Base-by-base conservation (phyloP, 2,329 filamentous ascomycete species). In the Aureobasidium uvarum region DNA sequence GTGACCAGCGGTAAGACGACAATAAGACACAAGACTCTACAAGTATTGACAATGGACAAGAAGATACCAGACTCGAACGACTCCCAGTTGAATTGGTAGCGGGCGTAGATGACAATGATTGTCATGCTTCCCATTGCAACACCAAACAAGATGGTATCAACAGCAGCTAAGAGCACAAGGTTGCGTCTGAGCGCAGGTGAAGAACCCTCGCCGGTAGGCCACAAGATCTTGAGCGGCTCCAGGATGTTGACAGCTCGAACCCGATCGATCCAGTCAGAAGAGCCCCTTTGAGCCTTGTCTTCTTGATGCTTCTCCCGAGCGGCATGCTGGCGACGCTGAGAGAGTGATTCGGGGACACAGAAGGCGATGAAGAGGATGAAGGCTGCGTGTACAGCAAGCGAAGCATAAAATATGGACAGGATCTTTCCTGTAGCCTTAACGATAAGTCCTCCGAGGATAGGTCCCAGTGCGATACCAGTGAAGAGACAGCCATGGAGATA, bases 401-500 rank as follows among this genome's bases (percentile, higher is more conserved):
- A 87, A 45, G 92, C 81, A 74, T 96, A 96, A 75, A 99, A 98
- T 54, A 96, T 85, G n/a, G 86, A 85, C 7, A 97, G 75, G 18
- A 96, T 81, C 50, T 85, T 86, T 8, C 90, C 90, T 0, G 90
- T 93, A 75, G 82, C 84, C 71, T 90, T 85, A 71, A 96, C 89
- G 50, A 97, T 81, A 70, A 90, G 89, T 2, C 90, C 93, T 0
- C 92, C 89, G 25, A 96, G 73, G 2, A 96, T 82, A 8, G 95
- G 95, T 0, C 95, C 95, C 38, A 94, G 77, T 0, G 95, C 94
- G 52, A 98, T 86, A n/a, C 95, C 95, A 1, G 85, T 84, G 76
- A 96, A 98, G 10, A 99, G 81, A 70, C 89, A 92, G 13, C 91
- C 92, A 72, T 98, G 91, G 71, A 98, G 89, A 74, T 93, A 94